Base-by-base conservation (phyloP, 2,329 filamentous ascomycete genomes). In the Epichloe bromicola region DNA sequence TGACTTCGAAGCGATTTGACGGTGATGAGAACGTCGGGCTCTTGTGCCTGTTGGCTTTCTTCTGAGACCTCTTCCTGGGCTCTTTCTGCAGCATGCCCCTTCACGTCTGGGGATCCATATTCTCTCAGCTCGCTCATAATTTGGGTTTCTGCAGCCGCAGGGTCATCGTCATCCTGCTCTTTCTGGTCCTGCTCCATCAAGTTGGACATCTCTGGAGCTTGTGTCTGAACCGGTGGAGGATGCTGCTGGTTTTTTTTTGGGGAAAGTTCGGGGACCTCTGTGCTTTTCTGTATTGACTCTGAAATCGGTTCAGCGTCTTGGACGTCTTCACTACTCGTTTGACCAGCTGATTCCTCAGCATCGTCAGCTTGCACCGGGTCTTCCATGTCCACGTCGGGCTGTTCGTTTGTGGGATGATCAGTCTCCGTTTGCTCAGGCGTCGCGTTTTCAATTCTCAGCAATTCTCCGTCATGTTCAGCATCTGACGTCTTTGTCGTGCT, bases 1-100 rank as follows among this genome's bases (percentile, higher is more conserved):
- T 60, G 59, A 54, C 62, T 63, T 34, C 65, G 63, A 26, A 65
- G 56, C 15, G 63, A 61, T 47, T 63, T 62, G 37, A 59, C 57
- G 10, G 60, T 59, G 45, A 62, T 61, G 38, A 56, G 49, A n/a
- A 58, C 46, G 14, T 66, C 64, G 5, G 55, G 50, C 48, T 55
- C 54, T 41, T 54, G 54, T 26, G 17, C 46, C 51, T 52, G 20
- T 14, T 30, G 19, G 4, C n/a, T n/a, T 11, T 33, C 38, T 20
- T 36, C 26, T 4, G 45, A 47, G 4, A 23, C 17, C 2, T 37
- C 33, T 46, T 34, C 23, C 39, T 30, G 14, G 7, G 5, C 17
- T 33, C 14, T 41, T 33, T 38, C 39, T 20, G 12, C 19, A 15
- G 15, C 49, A 46, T 52, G 48, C 40, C 48, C 52, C 8, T 46